Base-by-base conservation (phyloP, 176 grass and related monocot genomes). In the Pontederia paniculata region DNA sequence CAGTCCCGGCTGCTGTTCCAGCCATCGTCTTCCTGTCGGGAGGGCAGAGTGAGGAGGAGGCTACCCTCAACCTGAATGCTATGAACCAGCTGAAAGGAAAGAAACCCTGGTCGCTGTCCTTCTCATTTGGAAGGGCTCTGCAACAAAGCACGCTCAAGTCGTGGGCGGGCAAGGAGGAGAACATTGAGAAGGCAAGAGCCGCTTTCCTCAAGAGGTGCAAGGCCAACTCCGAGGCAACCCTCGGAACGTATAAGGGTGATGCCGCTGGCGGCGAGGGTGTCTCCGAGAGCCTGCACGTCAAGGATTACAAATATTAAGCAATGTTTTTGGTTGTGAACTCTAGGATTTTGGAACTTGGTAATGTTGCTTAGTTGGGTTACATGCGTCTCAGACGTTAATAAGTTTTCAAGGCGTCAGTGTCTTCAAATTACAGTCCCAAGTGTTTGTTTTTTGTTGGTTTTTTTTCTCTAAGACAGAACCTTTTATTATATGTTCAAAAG, bases 11-110 rank as follows among this genome's bases (percentile, higher is more conserved):
- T 8, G 63, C 63, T 13, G 63, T 66, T 11, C 63, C 63, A 0
- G 63, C 63, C 2, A 43, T 66, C 6, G 63, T 66, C 48, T 66
- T 66, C 49, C 63, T 66, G 13, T 66, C 63, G 0, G 63, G 63
- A 13, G 63, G 63, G 4, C 63, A 66, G 63, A 66, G 63, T 17
- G 63, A 66, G 11, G 63, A 66, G 63, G 63, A 66, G 63, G 63
- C 63, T 1, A 43, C 63, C 5, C 1, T 37, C 16, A 52, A 66
- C 63, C 63, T 66, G 15, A 66, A 66, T 42, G 63, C 63, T 0
- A 66, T 66, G 63, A 66, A 66, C 63, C 37, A 53, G 48, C 23
- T 66, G 19, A 21, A 53, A 10, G 48, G 63, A 11, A 66, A 66
- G 63, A 66, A 66, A 23, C 63, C 63, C 12, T 66, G 63, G 63